Percentiles rank a stretch among this genome's conserved stretches.
Conservation (phyloP, 2,329 filamentous ascomycete genomes). For the Aspergillus tubingensis region DNA sequence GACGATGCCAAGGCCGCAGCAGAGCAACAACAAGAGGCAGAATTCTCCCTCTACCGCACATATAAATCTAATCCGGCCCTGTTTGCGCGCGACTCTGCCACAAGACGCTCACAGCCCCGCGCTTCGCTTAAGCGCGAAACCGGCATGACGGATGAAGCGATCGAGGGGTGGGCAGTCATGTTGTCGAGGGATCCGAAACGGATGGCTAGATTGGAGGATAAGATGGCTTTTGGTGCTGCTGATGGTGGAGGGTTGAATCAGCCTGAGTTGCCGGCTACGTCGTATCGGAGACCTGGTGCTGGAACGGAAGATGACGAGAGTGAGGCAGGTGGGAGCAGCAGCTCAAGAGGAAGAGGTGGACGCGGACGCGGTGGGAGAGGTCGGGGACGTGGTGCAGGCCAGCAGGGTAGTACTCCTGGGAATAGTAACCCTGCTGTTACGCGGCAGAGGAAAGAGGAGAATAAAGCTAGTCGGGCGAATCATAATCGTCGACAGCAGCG, state of each 20-base stretch:
- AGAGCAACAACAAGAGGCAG: slow-evolving; percentile 48
- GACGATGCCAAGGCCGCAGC: slow-evolving; percentile 47
- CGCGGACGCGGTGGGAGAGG: slow-evolving; percentile 55
- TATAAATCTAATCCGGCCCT: slow-evolving; percentile 66
- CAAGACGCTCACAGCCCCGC: slow-evolving; percentile 65
- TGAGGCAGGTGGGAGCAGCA: slow-evolving; percentile 32
- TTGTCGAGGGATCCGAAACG: slow-evolving; percentile 70
- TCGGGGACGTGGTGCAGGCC: slow-evolving; percentile 51
- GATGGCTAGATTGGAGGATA: slow-evolving; percentile 69
- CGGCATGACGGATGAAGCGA: slow-evolving; percentile 86
- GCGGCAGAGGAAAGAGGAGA: slow-evolving; percentile 75
- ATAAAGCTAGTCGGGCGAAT: slow-evolving; percentile 69
- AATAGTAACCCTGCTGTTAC: slow-evolving; percentile 71
- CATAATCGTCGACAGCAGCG: slow-evolving; percentile 77
- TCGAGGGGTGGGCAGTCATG: slow-evolving; percentile 95
- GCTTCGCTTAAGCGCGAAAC: slow-evolving; percentile 70
- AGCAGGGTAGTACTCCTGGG: slow-evolving; percentile 47
- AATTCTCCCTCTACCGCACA: slow-evolving; percentile 71
- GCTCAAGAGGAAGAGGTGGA: slow-evolving; percentile 45
- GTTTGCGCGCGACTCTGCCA: slow-evolving; percentile 72
- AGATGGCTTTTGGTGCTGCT: slow-evolving; percentile 65
- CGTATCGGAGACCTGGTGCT: slow-evolving; percentile 55
- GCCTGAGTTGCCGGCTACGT: slow-evolving; percentile 62
- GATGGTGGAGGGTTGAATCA: slow-evolving; percentile 52
- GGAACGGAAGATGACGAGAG: slow-evolving; percentile 48